phyloP scores from a whole-genome alignment of 805 yeast genomes.

The Kodamaea lidongshanica region DNA sequence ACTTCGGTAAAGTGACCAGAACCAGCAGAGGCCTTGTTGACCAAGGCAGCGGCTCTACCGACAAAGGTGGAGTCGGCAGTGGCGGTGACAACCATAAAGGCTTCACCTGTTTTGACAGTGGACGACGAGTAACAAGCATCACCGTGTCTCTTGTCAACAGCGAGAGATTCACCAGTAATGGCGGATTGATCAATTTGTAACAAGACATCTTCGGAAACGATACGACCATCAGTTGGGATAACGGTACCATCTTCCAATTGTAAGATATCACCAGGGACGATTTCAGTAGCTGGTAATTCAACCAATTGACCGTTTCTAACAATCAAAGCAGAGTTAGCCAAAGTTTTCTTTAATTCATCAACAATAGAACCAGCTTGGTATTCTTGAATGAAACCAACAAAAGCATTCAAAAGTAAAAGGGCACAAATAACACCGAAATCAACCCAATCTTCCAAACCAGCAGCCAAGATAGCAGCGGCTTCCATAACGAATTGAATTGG shows the following conservation, averaged over 20 bases:
- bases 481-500: constrained; percentile 97
- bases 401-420: constrained; percentile 77
- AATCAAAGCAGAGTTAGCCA: constrained; percentile 83
- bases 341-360: constrained; percentile 90
- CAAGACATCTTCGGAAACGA: constrained; percentile 78
- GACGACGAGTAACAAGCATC: constrained; percentile 88
- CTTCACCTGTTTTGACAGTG: constrained; percentile 93
- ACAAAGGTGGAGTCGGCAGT: constrained; percentile 94
- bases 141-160: constrained; percentile 87
- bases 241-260: constrained; percentile 91
- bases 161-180: constrained; percentile 94
- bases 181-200: constrained; percentile 95
- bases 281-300: constrained; percentile 76
- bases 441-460: constrained; percentile 97
- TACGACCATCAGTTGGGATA: constrained; percentile 88
- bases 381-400: constrained; percentile 95
- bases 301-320: constrained; percentile 73
- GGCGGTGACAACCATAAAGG: constrained; percentile 87
- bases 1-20: constrained; percentile 96
- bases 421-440: constrained; percentile 97
- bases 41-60: constrained; percentile 96
- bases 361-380: constrained; percentile 98
- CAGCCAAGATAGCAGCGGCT: constrained; percentile 92
- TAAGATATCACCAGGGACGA: constrained; percentile 93
- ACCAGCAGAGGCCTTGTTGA: constrained; percentile 89